Base-by-base conservation (phyloP, 2,329 filamentous ascomycete species). In the Aspergillus neotritici region DNA sequence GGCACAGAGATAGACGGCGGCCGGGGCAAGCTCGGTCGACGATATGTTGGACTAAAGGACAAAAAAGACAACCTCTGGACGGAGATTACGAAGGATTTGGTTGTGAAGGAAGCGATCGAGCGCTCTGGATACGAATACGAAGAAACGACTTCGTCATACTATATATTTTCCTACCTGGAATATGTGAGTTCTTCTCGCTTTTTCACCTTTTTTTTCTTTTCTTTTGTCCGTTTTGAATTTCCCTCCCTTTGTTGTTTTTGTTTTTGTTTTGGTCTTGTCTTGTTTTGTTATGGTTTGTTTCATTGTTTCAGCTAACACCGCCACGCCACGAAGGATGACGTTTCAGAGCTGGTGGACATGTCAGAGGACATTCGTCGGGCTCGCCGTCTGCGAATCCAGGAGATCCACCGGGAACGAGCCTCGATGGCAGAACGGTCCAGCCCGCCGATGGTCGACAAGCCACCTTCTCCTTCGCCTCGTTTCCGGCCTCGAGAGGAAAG, bases 41-140 rank as follows among this genome's bases (percentile, higher is more conserved):
- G 76, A 28, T 66, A 69, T 37, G 60, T 61, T 7, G 60, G 60
- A 6, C 50, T 62, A 31, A 66, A 65, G 31, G 58, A 68, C 34
- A 60, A 59, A 21, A 61, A 56, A 30, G 76, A 78, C 43, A 80
- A 84, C 47, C 86, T 94, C 72, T 97, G 91, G 91, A 98, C 93
- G 0, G 93, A 97, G 68, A 88, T 98, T 55, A 94, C 91, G 35
- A 95, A 94, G 69, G 90, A 95, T 54, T 70, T 97, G 30, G 87
- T 97, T 12, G 76, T 84, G 46, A 82, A 84, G 40, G 89, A 96
- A 62, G 93, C 93, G 13, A 86, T 97, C 51, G 84, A 94, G 54
- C 76, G 84, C 57, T 71, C 83, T 60, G 87, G 87, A 3, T 97
- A 95, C 66, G 82, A 87, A 47, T 97, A 83, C 60, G 88, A 96